Conservation (phyloP, 2,329 filamentous ascomycete genomes). For the Cladosporium cucumerinum region DNA sequence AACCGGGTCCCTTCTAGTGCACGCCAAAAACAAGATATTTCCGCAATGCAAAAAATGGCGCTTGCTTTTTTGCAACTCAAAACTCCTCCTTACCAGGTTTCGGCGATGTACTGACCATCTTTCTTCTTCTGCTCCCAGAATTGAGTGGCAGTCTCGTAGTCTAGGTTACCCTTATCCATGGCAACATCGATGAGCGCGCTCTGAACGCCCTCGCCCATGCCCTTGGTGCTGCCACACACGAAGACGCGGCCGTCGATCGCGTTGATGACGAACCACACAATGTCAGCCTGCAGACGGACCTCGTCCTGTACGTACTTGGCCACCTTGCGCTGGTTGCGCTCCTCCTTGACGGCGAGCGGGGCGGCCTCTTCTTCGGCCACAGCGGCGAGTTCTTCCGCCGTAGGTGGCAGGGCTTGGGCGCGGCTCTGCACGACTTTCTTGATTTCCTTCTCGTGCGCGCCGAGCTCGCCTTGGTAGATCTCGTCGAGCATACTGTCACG, state of each 20-base stretch:
- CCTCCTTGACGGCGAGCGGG: conserved; percentile 9
- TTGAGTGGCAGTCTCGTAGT: conserved; percentile 72
- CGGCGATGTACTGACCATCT: conserved; percentile 91
- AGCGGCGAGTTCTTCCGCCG: conserved; percentile 29
- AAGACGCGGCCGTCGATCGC: conserved; percentile 93
- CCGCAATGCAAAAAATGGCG: neutral
- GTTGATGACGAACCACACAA: conserved; percentile 99
- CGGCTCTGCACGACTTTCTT: conserved; percentile 51
- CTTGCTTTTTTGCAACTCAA: neutral
- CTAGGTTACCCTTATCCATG: conserved; percentile 86
- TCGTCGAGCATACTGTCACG: conserved; percentile 94
- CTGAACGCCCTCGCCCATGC: conserved; percentile 97
- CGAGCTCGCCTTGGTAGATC: conserved; percentile 94
- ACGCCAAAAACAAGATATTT: neutral
- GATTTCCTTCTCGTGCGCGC: conserved; percentile 69
- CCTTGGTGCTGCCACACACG: conserved; percentile 90
- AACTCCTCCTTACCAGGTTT: conserved; percentile 32
- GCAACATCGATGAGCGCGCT: conserved; percentile 82
- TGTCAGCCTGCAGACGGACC: conserved; percentile 81
- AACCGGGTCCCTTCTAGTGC: neutral
- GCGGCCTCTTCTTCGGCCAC: conserved; percentile 62
- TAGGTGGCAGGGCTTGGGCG: conserved; percentile 26
- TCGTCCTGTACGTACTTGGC: conserved; percentile 96
- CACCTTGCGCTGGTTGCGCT: conserved; percentile 52
- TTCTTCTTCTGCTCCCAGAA: conserved; percentile 94